phyloP scores from a whole-genome alignment of 352 stramenopile species.

The Phytophthora sansomeana region DNA sequence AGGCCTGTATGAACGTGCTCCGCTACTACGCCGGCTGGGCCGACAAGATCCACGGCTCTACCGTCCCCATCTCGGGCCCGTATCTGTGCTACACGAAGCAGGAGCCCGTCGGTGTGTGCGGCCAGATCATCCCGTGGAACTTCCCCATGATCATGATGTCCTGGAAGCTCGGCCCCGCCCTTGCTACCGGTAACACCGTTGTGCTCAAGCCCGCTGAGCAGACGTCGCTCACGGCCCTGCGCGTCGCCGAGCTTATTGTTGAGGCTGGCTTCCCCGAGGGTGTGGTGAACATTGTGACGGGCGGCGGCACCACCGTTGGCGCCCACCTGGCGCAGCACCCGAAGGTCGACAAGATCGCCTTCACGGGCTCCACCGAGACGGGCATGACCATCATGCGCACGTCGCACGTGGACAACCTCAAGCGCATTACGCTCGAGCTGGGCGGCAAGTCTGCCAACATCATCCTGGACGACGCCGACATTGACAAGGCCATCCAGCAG shows the following conservation, averaged over 20 bases:
- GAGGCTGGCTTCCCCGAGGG: constrained; percentile 77
- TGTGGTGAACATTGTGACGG: constrained; percentile 85
- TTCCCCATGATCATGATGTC: constrained; percentile 97
- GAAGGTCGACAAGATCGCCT: constrained; percentile 84
- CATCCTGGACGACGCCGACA: constrained; percentile 71
- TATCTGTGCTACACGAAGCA: constrained; percentile 71
- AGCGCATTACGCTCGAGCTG: constrained; percentile 78
- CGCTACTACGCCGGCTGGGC: constrained; percentile 94
- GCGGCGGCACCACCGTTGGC: constrained; percentile 49
- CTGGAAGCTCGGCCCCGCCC: constrained; percentile 91
- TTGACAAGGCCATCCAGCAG: constrained; percentile 57
- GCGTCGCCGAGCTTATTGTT: constrained; percentile 83
- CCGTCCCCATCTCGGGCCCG: constrained; percentile 62
- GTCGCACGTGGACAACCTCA: constrained; percentile 68
- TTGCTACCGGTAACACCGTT: constrained; percentile 92
- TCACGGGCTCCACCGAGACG: constrained; percentile 71
- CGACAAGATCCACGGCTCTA: constrained; percentile 82
- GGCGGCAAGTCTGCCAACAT: constrained; percentile 82
- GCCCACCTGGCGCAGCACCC: constrained; percentile 52
- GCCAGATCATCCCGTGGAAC: constrained; percentile 97
- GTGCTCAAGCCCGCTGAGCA: constrained; percentile 95
- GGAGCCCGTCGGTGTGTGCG: constrained; percentile 92
- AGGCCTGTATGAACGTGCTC: constrained; percentile 82
- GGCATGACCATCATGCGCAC: constrained; percentile 65
- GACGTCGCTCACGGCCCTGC: constrained; percentile 94